Percentiles rank a stretch among this genome's conserved stretches.
Evolutionary conservation across 345 rosid genomes (phyloP).

Genomic region (Noccaea bulbosa): DNA sequence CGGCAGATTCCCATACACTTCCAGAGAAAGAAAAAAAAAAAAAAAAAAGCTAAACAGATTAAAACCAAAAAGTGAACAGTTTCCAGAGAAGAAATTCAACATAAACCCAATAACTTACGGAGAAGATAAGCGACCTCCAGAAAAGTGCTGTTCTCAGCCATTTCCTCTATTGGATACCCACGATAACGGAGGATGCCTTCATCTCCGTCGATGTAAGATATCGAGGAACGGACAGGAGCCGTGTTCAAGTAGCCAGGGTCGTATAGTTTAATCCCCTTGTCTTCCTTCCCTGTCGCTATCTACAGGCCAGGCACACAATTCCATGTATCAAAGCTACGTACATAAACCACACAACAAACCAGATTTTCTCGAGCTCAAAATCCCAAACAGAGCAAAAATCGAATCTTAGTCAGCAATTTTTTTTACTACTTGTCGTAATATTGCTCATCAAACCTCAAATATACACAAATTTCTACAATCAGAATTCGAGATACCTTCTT

Average conservation of each 20-base stretch:
- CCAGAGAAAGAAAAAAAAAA: neutral
- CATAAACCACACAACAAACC: no score
- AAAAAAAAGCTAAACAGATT: neutral
- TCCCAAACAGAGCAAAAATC: no score
- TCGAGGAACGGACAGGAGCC: slow-evolving; percentile 84
- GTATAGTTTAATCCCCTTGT: slow-evolving; percentile 81
- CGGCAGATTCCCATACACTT: slow-evolving; percentile 91
- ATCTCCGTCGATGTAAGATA: slow-evolving; percentile 94
- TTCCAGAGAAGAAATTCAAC: neutral
- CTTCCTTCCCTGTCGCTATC: slow-evolving; percentile 73
- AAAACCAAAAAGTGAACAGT: neutral
- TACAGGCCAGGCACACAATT: slow-evolving; percentile 38
- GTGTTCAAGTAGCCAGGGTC: slow-evolving; percentile 97
- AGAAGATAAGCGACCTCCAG: slow-evolving; percentile 41
- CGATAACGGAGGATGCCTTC: slow-evolving; percentile 58
- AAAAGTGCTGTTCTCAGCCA: slow-evolving; percentile 40
- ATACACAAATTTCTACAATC: neutral
- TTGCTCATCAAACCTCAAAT: no score
- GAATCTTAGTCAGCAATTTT: no score
- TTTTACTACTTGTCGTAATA: no score
- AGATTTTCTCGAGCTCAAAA: no score
- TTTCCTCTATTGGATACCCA: slow-evolving; percentile 44
- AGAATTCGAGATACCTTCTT: slow-evolving; percentile 59
- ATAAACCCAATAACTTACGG: slow-evolving; percentile 24
- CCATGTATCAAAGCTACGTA: no score